These are phyloP conservation scores for Colletotrichum costaricense DNA, from an alignment of 2,329 filamentous ascomycete species.

Conservation along the genomic window DNA sequence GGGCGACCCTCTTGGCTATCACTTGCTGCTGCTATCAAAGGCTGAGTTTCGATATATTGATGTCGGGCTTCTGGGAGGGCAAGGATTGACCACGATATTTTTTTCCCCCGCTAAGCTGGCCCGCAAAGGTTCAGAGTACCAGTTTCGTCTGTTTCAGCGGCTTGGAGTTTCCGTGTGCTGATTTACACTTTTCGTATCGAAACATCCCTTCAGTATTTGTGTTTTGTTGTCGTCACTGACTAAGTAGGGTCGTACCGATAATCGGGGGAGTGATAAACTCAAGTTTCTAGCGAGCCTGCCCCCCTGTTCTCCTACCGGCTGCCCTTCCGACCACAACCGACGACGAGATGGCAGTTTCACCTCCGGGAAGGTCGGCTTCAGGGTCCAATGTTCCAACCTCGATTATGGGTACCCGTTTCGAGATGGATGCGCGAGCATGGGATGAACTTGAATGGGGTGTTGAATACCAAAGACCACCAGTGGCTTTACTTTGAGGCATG, in stretches of 20 bases:
- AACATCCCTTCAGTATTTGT: slow-evolving; percentile 1
- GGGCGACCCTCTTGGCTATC: neutral
- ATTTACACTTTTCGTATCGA: slow-evolving; percentile 23
- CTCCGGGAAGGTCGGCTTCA: neutral
- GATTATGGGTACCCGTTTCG: neutral
- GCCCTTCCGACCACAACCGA: neutral
- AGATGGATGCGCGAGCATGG: neutral
- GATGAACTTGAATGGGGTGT: slow-evolving; percentile 1
- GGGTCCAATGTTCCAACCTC: neutral
- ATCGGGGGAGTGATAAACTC: neutral
- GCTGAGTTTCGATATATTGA: neutral
- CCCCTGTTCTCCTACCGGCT: neutral
- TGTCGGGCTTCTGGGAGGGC: neutral
- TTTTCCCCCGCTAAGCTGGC: neutral
- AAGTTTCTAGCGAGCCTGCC: neutral
- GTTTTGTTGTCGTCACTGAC: neutral
- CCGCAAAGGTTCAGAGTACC: slow-evolving; percentile 3
- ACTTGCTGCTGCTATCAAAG: neutral
- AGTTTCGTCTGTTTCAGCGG: slow-evolving; percentile 12
- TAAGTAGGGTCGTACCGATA: neutral
- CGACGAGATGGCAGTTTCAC: slow-evolving; percentile 9
- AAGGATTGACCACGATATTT: neutral
- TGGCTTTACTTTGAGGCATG: neutral
- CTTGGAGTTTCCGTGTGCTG: slow-evolving; percentile 3
- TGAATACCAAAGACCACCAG: neutral